These are phyloP conservation scores for Hawksworthiomyces lignivorus DNA, from an alignment of 2,329 filamentous ascomycete genomes.

Conservation along the genomic window DNA sequence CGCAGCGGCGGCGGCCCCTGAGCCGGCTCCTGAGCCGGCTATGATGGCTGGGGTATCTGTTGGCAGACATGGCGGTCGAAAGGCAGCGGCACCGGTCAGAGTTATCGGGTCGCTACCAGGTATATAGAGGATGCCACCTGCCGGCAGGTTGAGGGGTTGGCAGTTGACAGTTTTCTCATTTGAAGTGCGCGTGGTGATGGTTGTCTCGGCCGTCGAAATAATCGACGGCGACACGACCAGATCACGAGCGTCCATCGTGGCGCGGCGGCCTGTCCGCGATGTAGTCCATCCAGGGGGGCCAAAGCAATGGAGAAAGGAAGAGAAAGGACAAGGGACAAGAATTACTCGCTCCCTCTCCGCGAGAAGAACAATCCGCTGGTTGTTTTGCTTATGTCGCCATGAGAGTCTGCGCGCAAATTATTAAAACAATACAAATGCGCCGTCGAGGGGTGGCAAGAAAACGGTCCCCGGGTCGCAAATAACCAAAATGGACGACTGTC, in stretches of 20 bases:
- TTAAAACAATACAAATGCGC: no score
- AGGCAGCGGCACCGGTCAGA: conserved; percentile 51
- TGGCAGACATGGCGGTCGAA: conserved; percentile 48
- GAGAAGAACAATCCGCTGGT: no score
- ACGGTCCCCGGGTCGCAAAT: no score
- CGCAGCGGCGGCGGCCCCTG: background rate
- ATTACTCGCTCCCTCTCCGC: background rate
- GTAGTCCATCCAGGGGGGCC: conserved; percentile 13
- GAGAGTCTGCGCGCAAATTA: no score
- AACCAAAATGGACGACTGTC: no score
- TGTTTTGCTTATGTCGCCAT: no score
- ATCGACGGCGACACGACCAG: conserved; percentile 11
- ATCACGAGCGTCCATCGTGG: conserved; percentile 8
- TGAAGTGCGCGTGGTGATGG: background rate
- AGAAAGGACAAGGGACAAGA: background rate
- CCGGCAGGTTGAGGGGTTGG: conserved; percentile 35
- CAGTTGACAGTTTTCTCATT: conserved; percentile 19
- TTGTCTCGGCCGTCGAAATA: background rate
- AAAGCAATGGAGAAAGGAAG: background rate
- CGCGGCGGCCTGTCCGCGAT: conserved; percentile 20
- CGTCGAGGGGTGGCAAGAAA: no score
- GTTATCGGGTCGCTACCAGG: conserved; percentile 47
- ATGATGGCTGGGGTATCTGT: conserved; percentile 32
- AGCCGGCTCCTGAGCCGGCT: conserved; percentile 15
- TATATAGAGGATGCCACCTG: conserved; percentile 41